Evolutionary conservation across 1,284 basidiomycete genomes (phyloP).

Genomic region (Farysia itapuensis): DNA sequence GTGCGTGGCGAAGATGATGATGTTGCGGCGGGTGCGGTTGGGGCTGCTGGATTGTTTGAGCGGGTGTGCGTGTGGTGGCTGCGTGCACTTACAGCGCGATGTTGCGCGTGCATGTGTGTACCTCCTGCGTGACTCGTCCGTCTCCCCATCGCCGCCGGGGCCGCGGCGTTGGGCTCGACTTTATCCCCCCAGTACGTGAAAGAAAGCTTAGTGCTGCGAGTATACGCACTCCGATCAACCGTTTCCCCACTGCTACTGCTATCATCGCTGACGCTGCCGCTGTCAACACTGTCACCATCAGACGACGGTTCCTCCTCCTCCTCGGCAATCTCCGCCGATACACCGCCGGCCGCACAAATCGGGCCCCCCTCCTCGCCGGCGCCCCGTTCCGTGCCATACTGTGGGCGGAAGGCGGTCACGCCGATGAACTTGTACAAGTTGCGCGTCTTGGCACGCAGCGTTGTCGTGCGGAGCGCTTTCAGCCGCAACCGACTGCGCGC

Average conservation of each 20-base stretch:
- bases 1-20: conserved; percentile 28
- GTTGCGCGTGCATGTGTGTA: no score
- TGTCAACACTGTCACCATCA: conserved; percentile 13
- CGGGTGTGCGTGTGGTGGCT: no score
- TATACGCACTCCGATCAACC: conserved; percentile 35
- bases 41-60: no score
- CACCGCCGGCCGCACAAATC: no score
- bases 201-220: conserved; percentile 45
- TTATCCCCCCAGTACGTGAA: conserved; percentile 50
- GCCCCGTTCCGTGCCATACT: background rate
- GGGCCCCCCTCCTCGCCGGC: conserved; percentile 18
- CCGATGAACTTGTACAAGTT: conserved; percentile 51
- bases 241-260: conserved; percentile 28
- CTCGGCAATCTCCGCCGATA: conserved; percentile 38
- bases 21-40: background rate
- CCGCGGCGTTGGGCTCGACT: conserved; percentile 41
- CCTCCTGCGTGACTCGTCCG: no score
- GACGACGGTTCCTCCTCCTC: conserved; percentile 21
- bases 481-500: conserved; percentile 43
- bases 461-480: conserved; percentile 45
- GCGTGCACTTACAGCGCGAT: no score
- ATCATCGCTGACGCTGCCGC: conserved; percentile 6
- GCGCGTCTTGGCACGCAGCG: conserved; percentile 46
- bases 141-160: no score
- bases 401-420: conserved; percentile 17